phyloP scores from a whole-genome alignment of 352 stramenopile species.

The Phytopythium helicoides region DNA sequence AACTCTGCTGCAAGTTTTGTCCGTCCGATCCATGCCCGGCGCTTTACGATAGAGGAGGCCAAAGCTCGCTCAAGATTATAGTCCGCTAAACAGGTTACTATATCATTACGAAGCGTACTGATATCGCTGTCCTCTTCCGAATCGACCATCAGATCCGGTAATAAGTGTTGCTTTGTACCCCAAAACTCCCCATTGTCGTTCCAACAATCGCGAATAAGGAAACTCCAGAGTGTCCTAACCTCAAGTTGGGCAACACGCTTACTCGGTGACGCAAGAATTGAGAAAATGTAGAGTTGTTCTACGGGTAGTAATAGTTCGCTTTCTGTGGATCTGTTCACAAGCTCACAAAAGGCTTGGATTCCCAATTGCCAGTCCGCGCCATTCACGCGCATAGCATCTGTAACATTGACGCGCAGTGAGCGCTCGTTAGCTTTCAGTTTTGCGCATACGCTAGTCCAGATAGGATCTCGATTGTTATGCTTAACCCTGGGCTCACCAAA shows the following conservation, averaged over 20 bases:
- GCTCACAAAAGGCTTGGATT: slow-evolving; percentile 14
- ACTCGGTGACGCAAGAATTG: not conserved
- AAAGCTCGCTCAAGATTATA: slow-evolving; percentile 33
- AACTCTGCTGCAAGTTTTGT: slow-evolving; percentile 11
- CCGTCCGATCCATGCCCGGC: slow-evolving; percentile 11
- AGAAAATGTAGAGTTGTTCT: slow-evolving; percentile 43
- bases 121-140: not conserved
- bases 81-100: slow-evolving; percentile 12
- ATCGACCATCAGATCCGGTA: not conserved
- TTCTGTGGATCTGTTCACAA: slow-evolving; percentile 6
- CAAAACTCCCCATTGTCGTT: not conserved
- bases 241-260: slow-evolving; percentile 5
- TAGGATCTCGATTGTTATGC: not conserved
- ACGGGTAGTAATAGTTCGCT: slow-evolving; percentile 12
- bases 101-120: slow-evolving; percentile 8
- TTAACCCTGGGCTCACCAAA: not conserved
- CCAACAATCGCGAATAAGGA: slow-evolving; percentile 28
- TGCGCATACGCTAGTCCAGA: slow-evolving; percentile 5
- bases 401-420: slow-evolving; percentile 10
- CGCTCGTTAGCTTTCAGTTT: slow-evolving; percentile 21
- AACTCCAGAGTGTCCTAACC: slow-evolving; percentile 22
- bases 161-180: not conserved
- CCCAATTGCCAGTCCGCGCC: slow-evolving; percentile 9
- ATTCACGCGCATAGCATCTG: slow-evolving; percentile 13
- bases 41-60: slow-evolving; percentile 1